These are phyloP conservation scores for Homolaphlyctis polyrhiza DNA, from an alignment of 371 early-diverging fungal genomes.

Conservation along the genomic window DNA sequence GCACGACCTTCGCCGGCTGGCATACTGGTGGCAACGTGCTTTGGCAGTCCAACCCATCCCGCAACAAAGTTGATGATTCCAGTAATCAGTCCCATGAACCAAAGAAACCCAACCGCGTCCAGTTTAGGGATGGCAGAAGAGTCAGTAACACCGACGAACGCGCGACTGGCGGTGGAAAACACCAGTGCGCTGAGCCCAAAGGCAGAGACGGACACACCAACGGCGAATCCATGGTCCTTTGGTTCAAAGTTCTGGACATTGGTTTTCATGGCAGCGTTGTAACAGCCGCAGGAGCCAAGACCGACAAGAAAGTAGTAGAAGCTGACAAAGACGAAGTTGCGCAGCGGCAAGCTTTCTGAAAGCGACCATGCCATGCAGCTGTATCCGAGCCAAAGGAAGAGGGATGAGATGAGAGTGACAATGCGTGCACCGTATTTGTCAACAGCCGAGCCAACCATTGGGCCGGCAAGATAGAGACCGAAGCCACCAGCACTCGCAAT, in stretches of 20 bases:
- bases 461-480: conserved; percentile 40
- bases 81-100: conserved; percentile 30
- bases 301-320: conserved; percentile 53
- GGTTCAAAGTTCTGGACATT: conserved; percentile 54
- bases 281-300: conserved; percentile 54
- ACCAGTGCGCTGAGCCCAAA: conserved; percentile 67
- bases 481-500: conserved; percentile 51
- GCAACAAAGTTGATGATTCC: conserved; percentile 31
- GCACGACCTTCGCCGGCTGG: too few relatives aligned
- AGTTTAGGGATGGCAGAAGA: not conserved
- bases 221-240: conserved; percentile 51
- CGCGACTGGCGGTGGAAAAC: conserved; percentile 53
- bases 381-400: conserved; percentile 22
- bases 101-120: conserved; percentile 30
- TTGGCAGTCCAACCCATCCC: conserved; percentile 9
- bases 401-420: conserved; percentile 2
- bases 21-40: not conserved
- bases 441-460: conserved; percentile 16
- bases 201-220: conserved; percentile 57
- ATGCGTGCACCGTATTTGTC: conserved; percentile 9
- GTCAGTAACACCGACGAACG: conserved; percentile 26
- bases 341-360: not conserved
- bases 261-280: conserved; percentile 51
- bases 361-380: conserved; percentile 12
- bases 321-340: conserved; percentile 31